These are phyloP conservation scores for Thuidium tamariscinum DNA, from an alignment of 225 moss, liverwort and hornwort genomes.

Conservation along the genomic window DNA sequence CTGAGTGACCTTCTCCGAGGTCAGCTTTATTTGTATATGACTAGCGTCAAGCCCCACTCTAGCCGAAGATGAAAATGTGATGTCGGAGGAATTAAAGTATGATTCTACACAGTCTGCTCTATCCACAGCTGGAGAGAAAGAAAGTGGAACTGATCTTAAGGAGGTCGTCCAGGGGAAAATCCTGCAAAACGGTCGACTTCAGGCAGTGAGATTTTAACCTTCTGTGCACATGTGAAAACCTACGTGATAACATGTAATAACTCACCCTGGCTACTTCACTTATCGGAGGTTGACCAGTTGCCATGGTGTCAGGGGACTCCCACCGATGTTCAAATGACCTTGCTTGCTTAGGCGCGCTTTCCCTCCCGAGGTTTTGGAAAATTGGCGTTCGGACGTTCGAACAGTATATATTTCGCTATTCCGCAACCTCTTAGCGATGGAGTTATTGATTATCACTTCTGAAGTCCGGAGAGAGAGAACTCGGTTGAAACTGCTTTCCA, in stretches of 20 bases:
- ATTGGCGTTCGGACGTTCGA: neutral
- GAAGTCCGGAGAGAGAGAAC: neutral
- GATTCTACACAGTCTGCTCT: neutral
- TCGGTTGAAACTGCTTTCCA: neutral
- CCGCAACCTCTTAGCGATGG: neutral
- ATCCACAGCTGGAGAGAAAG: neutral
- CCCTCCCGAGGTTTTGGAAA: neutral
- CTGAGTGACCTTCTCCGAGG: neutral
- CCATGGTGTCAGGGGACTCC: neutral
- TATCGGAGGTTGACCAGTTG: neutral
- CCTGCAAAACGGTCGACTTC: neutral
- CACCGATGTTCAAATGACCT: slow-evolving; percentile 8
- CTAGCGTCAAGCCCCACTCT: neutral
- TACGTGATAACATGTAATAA: neutral
- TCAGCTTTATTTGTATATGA: neutral
- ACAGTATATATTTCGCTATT: neutral
- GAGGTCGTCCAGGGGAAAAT: neutral
- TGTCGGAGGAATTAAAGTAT: neutral
- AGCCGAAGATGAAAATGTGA: neutral
- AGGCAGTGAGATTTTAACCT: neutral
- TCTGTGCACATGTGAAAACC: neutral
- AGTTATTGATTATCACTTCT: neutral
- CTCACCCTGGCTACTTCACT: neutral
- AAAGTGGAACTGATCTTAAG: neutral
- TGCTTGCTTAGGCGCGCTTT: neutral